These are phyloP conservation scores for Fusarium tjaetaba DNA, from an alignment of 2,329 filamentous ascomycete genomes.

Conservation along the genomic window DNA sequence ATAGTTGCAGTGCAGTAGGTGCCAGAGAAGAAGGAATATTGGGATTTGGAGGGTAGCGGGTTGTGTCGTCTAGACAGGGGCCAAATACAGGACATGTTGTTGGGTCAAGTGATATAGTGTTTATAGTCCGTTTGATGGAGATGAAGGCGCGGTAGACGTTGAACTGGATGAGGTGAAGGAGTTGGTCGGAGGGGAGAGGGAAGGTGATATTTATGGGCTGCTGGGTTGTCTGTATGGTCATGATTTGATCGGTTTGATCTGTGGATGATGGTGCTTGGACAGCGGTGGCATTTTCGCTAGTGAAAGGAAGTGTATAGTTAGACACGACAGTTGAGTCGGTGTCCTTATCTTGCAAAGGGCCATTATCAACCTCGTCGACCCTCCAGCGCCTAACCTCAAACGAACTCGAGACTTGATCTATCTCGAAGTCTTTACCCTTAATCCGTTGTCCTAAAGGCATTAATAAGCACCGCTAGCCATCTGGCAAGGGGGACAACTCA, in stretches of 20 bases:
- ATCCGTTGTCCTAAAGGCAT: not conserved
- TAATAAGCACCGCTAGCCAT: not conserved
- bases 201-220: not conserved
- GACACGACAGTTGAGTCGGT: fast-evolving
- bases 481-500: not conserved
- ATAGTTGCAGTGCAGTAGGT: not conserved
- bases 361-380: not conserved
- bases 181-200: not conserved
- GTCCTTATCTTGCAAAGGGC: fast-evolving
- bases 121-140: not conserved
- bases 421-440: not conserved
- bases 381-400: not conserved
- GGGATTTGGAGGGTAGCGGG: not conserved
- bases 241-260: too few relatives aligned
- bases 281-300: fast-evolving
- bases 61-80: not conserved
- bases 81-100: not conserved
- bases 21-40: not conserved
- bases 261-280: fast-evolving
- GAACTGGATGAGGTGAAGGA: not conserved
- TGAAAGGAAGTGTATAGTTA: fast-evolving
- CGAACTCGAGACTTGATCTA: fast-evolving
- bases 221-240: fast-evolving
- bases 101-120: not conserved
- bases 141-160: constrained; percentile 1